Evolutionary conservation across 371 early-diverging fungal species (phyloP), one percentile per base, ranked within the genome.

Genomic region (Circinella minor): DNA sequence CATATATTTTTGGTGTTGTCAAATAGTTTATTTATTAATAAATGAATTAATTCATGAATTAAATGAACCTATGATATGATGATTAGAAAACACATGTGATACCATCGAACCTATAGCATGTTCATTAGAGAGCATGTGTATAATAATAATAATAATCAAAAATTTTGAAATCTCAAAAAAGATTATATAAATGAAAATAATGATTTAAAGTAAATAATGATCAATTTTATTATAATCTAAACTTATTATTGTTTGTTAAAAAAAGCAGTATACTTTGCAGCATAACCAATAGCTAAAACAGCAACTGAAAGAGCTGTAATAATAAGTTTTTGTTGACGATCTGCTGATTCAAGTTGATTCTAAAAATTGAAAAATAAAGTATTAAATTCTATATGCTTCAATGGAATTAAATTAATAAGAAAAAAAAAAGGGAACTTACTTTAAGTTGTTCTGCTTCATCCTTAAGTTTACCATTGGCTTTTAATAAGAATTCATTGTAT

Each of bases 401-500:
- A 5, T 51, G 51, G 15, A 17, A 51, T 15, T 13, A 51, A 13
- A 17, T 15, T n/a, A 4, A 9, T 49, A 4, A 8, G 11, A 9
- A 43, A 39, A 6, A 39, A 39, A 39, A 9, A 39, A 39, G 9
- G 11, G 8, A 15, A n/a, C 10, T 43, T 55, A 34, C 67, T 66
- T 61, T 65, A 63, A 46, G 61, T 59, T 57, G 27, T 55, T 74
- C 69, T 4, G 70, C 36, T 49, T 78, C 68, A 13, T 66, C 37
- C 66, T 73, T 78, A 60, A 78, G 75, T n/a, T 66, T 68, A 20
- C 61, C 55, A 34, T 78, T 78, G 70, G 79, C 73, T 61, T 76
- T 78, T 27, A 78, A 48, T 36, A 78, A 64, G 37, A 78, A 78
- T 59, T 76, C 76, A 51, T 78, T 78, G 68, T 78, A 78, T 59